Conservation (phyloP, 441 rosid species). For the Erysimum cheiri region DNA sequence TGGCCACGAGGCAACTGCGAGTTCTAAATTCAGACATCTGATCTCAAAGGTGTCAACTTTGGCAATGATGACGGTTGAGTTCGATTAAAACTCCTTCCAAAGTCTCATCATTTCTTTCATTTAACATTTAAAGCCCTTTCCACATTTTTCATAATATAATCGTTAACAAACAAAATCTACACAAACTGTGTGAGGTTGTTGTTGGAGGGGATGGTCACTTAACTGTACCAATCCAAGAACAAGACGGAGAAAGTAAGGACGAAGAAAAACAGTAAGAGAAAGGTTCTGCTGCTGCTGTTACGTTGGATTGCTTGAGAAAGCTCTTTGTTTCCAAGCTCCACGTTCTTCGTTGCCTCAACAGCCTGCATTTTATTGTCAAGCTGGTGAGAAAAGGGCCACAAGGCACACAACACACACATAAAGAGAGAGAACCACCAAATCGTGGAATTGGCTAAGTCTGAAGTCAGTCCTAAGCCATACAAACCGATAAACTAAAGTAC, state of each 20-base stretch:
- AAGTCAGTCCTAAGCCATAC: slow-evolving; percentile 6
- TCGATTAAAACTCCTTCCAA: slow-evolving; percentile 5
- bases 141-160: slow-evolving; percentile 19
- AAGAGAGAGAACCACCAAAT: slow-evolving; percentile 8
- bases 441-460: slow-evolving; percentile 3
- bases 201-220: slow-evolving; percentile 32
- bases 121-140: slow-evolving; percentile 1
- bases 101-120: slow-evolving; percentile 1
- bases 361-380: slow-evolving; percentile 45
- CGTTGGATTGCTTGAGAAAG: slow-evolving; percentile 77
- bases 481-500: not conserved
- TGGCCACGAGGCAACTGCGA: slow-evolving; percentile 34
- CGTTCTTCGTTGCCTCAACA: slow-evolving; percentile 57
- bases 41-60: slow-evolving; percentile 39
- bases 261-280: slow-evolving; percentile 81
- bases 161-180: slow-evolving; percentile 28
- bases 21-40: slow-evolving; percentile 32
- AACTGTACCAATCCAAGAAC: slow-evolving; percentile 92
- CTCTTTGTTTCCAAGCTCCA: slow-evolving; percentile 55
- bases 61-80: slow-evolving; percentile 28
- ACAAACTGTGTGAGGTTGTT: slow-evolving; percentile 31
- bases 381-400: slow-evolving; percentile 31
- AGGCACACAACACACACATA: not conserved
- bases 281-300: slow-evolving; percentile 91
- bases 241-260: slow-evolving; percentile 86